phyloP scores from a whole-genome alignment of 1,139 yeast species.

The Candida sp. region DNA sequence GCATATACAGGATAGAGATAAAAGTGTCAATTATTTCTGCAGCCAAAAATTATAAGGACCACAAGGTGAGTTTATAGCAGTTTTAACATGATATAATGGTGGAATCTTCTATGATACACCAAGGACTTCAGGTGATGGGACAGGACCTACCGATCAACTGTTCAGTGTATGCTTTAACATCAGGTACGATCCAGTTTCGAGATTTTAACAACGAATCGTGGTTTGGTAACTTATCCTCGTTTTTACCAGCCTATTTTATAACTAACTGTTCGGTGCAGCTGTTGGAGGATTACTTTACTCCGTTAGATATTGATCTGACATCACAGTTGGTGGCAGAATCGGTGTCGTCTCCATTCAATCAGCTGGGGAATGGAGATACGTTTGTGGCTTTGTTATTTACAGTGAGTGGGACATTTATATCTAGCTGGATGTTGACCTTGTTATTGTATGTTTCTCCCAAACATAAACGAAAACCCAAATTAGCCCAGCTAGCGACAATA shows the following conservation, averaged over 20 bases:
- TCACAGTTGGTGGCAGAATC: neutral
- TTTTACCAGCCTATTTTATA: conserved; percentile 39
- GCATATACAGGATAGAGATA: too few relatives aligned
- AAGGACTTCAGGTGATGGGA: conserved; percentile 2
- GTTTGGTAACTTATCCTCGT: conserved; percentile 10
- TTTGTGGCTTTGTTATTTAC: conserved; percentile 43
- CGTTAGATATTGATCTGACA: neutral
- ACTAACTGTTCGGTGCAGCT: conserved; percentile 33
- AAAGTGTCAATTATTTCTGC: too few relatives aligned
- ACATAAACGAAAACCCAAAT: conserved; percentile 44
- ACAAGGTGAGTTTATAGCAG: too few relatives aligned
- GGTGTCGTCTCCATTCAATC: conserved; percentile 17
- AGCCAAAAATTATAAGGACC: too few relatives aligned
- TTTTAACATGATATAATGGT: neutral
- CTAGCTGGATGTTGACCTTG: conserved; percentile 54
- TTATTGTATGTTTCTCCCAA: conserved; percentile 43
- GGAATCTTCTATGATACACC: neutral
- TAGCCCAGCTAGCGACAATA: conserved; percentile 44
- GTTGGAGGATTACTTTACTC: conserved; percentile 2
- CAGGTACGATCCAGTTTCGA: conserved; percentile 22
- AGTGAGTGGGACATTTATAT: conserved; percentile 40
- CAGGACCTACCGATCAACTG: conserved; percentile 25
- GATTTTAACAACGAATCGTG: conserved; percentile 15
- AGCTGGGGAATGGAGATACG: conserved; percentile 38
- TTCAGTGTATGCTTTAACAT: conserved; percentile 34